Conservation (phyloP, 192 early-diverging fungal genomes). For the Coemansia aciculifera region DNA sequence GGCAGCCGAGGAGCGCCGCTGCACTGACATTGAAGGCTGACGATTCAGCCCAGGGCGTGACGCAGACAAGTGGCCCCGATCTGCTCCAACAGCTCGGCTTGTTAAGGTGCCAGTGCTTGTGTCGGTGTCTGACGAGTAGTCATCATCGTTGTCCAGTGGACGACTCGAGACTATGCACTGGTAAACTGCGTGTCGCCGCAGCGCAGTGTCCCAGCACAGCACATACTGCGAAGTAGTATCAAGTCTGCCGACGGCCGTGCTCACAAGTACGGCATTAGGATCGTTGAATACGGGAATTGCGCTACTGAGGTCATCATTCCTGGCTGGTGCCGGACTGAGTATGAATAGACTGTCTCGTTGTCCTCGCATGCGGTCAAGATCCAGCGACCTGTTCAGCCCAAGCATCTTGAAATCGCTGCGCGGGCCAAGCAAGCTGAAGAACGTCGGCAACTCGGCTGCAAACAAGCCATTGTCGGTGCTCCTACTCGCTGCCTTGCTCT, state of each 20-base stretch:
- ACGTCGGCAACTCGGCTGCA: constrained; percentile 23
- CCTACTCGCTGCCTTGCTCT: constrained; percentile 23
- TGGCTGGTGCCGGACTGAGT: constrained; percentile 36
- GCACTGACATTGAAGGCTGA: constrained; percentile 48
- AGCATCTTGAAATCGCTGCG: constrained; percentile 51
- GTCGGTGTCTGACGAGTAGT: not conserved
- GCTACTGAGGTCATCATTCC: not conserved
- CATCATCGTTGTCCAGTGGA: constrained; percentile 11
- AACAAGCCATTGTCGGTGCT: constrained; percentile 13
- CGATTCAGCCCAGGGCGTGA: constrained; percentile 30
- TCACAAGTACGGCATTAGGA: constrained; percentile 22
- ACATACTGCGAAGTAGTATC: constrained; percentile 27
- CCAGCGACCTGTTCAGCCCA: constrained; percentile 26
- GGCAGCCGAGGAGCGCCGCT: constrained; percentile 42
- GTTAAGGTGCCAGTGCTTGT: not conserved
- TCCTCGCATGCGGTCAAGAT: constrained; percentile 17
- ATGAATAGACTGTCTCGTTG: constrained; percentile 14
- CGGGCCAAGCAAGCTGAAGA: constrained; percentile 46
- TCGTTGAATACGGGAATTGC: constrained; percentile 41
- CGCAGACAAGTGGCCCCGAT: constrained; percentile 20
- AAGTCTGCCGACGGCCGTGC: constrained; percentile 19
- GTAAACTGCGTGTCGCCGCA: constrained; percentile 30
- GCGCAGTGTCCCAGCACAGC: constrained; percentile 46
- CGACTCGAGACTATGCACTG: constrained; percentile 22
- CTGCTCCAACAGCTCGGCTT: not conserved